Evolutionary conservation across 2,329 filamentous ascomycete genomes (phyloP).

Genomic region (Sclerotinia trifoliorum): DNA sequence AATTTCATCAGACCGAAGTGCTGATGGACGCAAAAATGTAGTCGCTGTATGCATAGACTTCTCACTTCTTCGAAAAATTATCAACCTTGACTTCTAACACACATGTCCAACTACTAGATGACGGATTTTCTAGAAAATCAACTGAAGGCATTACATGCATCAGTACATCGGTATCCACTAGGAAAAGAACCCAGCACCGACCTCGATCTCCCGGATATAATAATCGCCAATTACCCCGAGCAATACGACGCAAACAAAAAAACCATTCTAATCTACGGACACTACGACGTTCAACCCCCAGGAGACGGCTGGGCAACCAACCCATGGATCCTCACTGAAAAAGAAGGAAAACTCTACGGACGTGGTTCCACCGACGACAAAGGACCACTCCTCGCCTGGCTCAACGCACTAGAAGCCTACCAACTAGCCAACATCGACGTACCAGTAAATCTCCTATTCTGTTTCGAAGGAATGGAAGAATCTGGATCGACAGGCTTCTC

Average conservation of each 20-base stretch:
- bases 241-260: neutral
- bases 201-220: neutral
- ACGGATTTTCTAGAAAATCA: neutral
- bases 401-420: slow-evolving; percentile 16
- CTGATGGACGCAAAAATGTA: neutral
- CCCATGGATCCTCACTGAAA: slow-evolving; percentile 10
- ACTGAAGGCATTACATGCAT: neutral
- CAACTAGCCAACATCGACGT: neutral
- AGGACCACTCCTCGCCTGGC: slow-evolving; percentile 17
- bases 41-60: neutral
- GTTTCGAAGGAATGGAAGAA: slow-evolving; percentile 23
- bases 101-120: neutral
- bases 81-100: neutral
- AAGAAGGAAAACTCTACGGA: slow-evolving; percentile 13
- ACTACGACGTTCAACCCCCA: slow-evolving; percentile 19
- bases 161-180: neutral
- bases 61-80: too few relatives aligned
- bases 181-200: neutral
- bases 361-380: slow-evolving; percentile 17
- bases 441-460: slow-evolving; percentile 14
- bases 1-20: neutral
- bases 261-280: slow-evolving; percentile 19
- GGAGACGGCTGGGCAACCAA: slow-evolving; percentile 10
- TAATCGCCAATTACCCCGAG: slow-evolving; percentile 7
- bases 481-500: slow-evolving; percentile 11